Evolutionary conservation across 495 filamentous ascomycete genomes (phyloP).

Genomic region (Penicillium dipodomyicola): DNA sequence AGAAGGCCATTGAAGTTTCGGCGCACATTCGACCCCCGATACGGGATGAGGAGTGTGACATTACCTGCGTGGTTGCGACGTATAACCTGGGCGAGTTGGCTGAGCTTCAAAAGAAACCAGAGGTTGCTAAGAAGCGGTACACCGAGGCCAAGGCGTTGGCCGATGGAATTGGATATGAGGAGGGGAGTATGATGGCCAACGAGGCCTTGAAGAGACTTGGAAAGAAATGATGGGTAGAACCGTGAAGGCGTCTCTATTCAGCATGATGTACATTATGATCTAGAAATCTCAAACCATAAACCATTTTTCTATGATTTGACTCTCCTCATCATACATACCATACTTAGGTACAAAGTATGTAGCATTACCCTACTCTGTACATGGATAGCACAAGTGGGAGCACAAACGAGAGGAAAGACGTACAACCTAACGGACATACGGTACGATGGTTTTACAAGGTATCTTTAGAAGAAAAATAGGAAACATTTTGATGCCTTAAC

Average conservation of each 20-base stretch:
- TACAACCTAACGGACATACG: not conserved
- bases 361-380: not conserved
- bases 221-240: slow-evolving; percentile 22
- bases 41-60: slow-evolving; percentile 78
- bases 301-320: slow-evolving; percentile 4
- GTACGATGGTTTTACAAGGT: slow-evolving; percentile 5
- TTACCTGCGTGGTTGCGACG: slow-evolving; percentile 79
- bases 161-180: slow-evolving; percentile 59
- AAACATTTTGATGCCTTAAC: slow-evolving; percentile 42
- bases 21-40: slow-evolving; percentile 53
- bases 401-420: not conserved
- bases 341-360: no score
- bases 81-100: slow-evolving; percentile 85
- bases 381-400: not conserved
- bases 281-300: slow-evolving; percentile 13
- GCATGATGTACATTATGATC: slow-evolving; percentile 25
- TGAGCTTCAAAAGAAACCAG: slow-evolving; percentile 60
- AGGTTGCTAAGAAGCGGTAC: slow-evolving; percentile 56
- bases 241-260: not conserved
- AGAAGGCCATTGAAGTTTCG: slow-evolving; percentile 65
- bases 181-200: slow-evolving; percentile 60
- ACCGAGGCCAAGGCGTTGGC: slow-evolving; percentile 63
- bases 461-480: slow-evolving; percentile 26
- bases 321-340: not conserved
- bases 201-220: slow-evolving; percentile 43